Evolutionary conservation across 441 rosid species (phyloP).

Genomic region (Populus hybrid): DNA sequence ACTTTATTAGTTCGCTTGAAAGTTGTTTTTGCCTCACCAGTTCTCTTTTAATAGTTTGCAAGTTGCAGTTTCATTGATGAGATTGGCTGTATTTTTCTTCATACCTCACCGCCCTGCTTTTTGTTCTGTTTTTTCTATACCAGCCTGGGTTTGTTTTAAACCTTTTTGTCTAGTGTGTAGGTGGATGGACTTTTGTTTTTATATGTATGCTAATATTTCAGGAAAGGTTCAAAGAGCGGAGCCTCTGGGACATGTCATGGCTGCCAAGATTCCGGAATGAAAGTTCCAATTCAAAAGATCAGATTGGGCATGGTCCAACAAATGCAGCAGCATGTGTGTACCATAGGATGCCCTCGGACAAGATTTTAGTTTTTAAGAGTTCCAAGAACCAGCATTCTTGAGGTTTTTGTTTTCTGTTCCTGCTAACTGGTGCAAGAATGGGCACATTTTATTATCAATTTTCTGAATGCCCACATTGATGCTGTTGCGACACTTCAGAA

Average conservation of each 20-base stretch:
- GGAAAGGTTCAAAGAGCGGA: constrained; percentile 78
- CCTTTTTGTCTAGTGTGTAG: no score
- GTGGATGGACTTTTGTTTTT: background rate
- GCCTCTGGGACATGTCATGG: constrained; percentile 56
- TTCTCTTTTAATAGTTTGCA: no score
- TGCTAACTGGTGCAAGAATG: background rate
- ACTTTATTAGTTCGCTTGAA: background rate
- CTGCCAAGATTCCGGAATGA: constrained; percentile 82
- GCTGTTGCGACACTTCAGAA: background rate
- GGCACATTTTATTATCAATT: background rate
- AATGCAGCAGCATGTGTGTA: constrained; percentile 66
- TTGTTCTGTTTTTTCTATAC: no score
- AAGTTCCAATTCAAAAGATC: constrained; percentile 55
- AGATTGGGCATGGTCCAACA: constrained; percentile 77
- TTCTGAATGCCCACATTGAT: background rate
- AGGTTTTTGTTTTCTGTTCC: background rate
- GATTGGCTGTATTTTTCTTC: no score
- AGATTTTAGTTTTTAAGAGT: background rate
- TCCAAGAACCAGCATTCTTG: background rate
- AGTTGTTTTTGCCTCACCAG: background rate
- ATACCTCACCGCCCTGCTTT: no score
- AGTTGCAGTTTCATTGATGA: no score
- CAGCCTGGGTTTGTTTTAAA: no score
- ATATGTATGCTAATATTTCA: constrained; percentile 22
- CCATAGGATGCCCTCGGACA: background rate